A percentile compares a stretch with the other conserved stretches of the same genome.
These are phyloP conservation scores for Trichoderma polysporum DNA, from an alignment of 2,329 filamentous ascomycete genomes.

Conservation along the genomic window DNA sequence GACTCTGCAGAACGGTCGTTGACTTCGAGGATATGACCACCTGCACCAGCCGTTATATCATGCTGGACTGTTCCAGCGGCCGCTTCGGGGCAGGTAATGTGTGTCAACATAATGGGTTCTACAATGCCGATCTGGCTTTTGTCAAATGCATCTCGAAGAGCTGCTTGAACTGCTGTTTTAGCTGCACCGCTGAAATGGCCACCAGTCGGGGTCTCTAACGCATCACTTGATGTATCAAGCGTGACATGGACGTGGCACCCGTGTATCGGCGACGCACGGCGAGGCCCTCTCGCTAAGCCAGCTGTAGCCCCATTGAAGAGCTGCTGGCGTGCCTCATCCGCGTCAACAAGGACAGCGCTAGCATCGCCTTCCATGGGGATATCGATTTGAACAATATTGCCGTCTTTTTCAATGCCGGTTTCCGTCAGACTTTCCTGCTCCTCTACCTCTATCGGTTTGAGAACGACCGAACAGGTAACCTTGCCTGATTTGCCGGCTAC, in stretches of 20 bases:
- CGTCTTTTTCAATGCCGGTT: slow-evolving; percentile 57
- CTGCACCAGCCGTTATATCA: slow-evolving; percentile 70
- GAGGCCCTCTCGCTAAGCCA: slow-evolving; percentile 80
- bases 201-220: slow-evolving; percentile 59
- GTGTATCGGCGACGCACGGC: slow-evolving; percentile 76
- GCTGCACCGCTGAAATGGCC: slow-evolving; percentile 65
- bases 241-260: slow-evolving; percentile 69
- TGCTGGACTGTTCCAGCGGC: slow-evolving; percentile 80
- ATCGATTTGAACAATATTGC: slow-evolving; percentile 65
- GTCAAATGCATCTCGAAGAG: slow-evolving; percentile 62
- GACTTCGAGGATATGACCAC: slow-evolving; percentile 72
- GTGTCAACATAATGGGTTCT: slow-evolving; percentile 90
- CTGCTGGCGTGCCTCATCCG: slow-evolving; percentile 52
- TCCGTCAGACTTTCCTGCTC: slow-evolving; percentile 40
- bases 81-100: slow-evolving; percentile 81
- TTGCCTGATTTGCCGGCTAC: slow-evolving; percentile 78
- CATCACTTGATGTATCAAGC: slow-evolving; percentile 63
- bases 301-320: slow-evolving; percentile 80
- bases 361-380: slow-evolving; percentile 50
- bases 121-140: slow-evolving; percentile 64
- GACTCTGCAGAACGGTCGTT: slow-evolving; percentile 50
- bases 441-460: slow-evolving; percentile 59
- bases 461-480: slow-evolving; percentile 68
- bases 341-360: slow-evolving; percentile 51
- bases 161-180: slow-evolving; percentile 63